phyloP scores from a whole-genome alignment of 2,329 filamentous ascomycete genomes.

The Pseudocercospora musae region DNA sequence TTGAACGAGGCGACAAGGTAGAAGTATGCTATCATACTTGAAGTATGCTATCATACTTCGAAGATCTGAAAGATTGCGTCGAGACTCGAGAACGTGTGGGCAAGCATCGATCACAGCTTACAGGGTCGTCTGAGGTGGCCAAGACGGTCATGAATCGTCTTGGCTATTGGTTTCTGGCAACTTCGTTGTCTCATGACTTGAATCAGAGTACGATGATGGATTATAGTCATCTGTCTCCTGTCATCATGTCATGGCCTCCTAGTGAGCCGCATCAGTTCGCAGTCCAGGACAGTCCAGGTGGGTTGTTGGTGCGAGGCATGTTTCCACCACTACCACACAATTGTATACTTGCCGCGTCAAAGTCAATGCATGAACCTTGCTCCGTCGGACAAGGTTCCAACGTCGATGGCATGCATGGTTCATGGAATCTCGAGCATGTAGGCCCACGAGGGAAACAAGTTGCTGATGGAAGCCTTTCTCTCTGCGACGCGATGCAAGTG shows the following conservation, averaged over 20 bases:
- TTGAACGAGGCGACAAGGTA: too few relatives aligned
- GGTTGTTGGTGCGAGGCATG: background rate
- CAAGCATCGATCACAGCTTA: too few relatives aligned
- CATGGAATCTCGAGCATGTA: background rate
- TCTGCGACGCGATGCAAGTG: background rate
- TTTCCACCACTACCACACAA: background rate
- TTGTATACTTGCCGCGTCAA: background rate
- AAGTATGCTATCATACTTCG: too few relatives aligned
- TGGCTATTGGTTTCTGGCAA: background rate
- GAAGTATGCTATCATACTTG: too few relatives aligned
- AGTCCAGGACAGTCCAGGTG: too few relatives aligned
- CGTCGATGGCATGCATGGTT: background rate
- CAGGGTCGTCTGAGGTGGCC: too few relatives aligned
- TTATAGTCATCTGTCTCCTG: background rate
- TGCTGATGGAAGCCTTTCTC: background rate
- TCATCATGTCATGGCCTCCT: background rate
- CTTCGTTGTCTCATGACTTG: background rate
- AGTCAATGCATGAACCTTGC: background rate
- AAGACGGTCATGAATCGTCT: background rate
- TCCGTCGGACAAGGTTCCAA: background rate
- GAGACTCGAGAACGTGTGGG: too few relatives aligned
- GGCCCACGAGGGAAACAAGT: background rate
- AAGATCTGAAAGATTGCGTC: too few relatives aligned
- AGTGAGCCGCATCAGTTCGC: too few relatives aligned
- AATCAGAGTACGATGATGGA: background rate